Percentiles rank a stretch among this genome's conserved stretches.
These are phyloP conservation scores for Alternaria metachromatica DNA, from an alignment of 2,329 filamentous ascomycete genomes.

Conservation along the genomic window DNA sequence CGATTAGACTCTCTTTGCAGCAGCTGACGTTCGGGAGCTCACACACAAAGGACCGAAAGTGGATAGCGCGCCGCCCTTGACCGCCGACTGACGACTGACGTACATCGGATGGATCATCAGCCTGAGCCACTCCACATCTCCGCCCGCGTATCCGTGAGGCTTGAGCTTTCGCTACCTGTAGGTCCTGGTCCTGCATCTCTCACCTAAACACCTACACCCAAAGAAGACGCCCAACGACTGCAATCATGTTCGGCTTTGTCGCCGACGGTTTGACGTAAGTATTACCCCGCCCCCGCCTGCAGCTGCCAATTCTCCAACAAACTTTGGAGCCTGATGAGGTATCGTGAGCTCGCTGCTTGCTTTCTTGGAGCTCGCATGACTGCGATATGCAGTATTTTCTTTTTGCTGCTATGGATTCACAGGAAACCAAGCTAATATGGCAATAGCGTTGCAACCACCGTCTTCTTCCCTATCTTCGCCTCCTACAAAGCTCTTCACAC, in stretches of 20 bases:
- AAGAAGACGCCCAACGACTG: slow-evolving; percentile 2
- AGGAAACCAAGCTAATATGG: slow-evolving; percentile 20
- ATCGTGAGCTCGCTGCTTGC: slow-evolving; percentile 12
- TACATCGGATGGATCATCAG: slow-evolving; percentile 13
- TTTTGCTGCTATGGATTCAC: neutral
- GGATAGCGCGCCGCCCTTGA: slow-evolving; percentile 13
- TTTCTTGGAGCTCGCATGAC: slow-evolving; percentile 12
- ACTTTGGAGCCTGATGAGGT: slow-evolving; percentile 4
- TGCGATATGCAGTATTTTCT: slow-evolving; percentile 8
- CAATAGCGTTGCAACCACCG: slow-evolving; percentile 65
- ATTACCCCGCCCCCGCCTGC: slow-evolving; percentile 33
- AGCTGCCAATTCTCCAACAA: slow-evolving; percentile 15
- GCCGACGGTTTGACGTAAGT: slow-evolving; percentile 49
- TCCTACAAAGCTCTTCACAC: slow-evolving; percentile 98
- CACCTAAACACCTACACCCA: slow-evolving; percentile 9
- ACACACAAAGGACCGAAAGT: slow-evolving; percentile 7
- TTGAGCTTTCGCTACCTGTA: slow-evolving; percentile 15
- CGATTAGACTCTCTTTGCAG: neutral
- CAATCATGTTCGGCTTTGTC: slow-evolving; percentile 47
- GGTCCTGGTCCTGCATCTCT: neutral
- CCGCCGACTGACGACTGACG: slow-evolving; percentile 12
- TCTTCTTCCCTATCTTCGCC: slow-evolving; percentile 93
- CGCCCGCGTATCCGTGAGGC: slow-evolving; percentile 27
- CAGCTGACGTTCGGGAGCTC: slow-evolving; percentile 8
- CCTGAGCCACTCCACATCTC: slow-evolving; percentile 23